Percentiles rank a stretch among this genome's conserved stretches.
These are phyloP conservation scores for Paramecium sonneborni DNA, from an alignment of 73 alveolate genomes.

Conservation along the genomic window DNA sequence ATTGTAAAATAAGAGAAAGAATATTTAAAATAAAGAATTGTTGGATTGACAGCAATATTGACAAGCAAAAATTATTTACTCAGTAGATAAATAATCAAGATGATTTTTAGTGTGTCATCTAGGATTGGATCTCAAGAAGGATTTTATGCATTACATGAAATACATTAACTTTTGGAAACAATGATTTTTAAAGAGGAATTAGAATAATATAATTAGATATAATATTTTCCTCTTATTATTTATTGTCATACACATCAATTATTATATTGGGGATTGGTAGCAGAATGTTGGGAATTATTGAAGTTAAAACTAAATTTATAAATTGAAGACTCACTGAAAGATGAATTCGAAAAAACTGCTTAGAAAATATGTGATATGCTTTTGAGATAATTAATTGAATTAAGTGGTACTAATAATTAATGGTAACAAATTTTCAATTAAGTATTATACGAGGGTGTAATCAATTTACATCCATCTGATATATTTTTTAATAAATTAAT, in stretches of 20 bases:
- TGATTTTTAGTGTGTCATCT: conserved; percentile 7
- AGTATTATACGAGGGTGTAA: conserved; percentile 6
- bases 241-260: conserved; percentile 32
- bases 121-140: conserved; percentile 46
- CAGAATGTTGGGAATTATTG: conserved; percentile 50
- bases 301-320: neutral
- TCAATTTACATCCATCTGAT: neutral
- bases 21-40: conserved; percentile 16
- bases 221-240: neutral
- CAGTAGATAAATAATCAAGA: conserved; percentile 6
- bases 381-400: neutral
- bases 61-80: neutral
- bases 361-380: conserved; percentile 24
- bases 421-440: neutral
- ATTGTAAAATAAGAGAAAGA: conserved; percentile 21
- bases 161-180: neutral
- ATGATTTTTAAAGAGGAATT: neutral
- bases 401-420: neutral
- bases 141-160: conserved; percentile 18
- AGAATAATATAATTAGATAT: neutral
- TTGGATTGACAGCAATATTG: neutral
- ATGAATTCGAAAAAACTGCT: conserved; percentile 36
- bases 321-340: neutral
- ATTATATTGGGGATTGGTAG: conserved; percentile 10
- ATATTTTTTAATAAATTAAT: conserved; percentile 23